Conservation (phyloP, 768 basidiomycete species). For the Kwoniella europaea region DNA sequence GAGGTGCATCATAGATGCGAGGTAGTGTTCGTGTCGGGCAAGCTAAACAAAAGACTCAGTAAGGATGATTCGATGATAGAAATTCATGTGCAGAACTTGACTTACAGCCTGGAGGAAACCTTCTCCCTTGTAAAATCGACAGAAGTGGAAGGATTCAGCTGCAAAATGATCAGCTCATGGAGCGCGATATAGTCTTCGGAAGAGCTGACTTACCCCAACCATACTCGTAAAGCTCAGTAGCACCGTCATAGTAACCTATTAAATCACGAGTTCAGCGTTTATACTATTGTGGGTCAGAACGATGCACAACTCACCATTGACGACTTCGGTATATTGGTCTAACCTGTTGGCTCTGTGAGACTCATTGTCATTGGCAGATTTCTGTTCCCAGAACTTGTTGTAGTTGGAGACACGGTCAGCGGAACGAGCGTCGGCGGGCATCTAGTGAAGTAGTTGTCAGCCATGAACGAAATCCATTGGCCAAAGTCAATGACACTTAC, state of each 20-base stretch:
- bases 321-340: conserved; percentile 85
- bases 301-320: conserved; percentile 70
- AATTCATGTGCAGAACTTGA: neutral
- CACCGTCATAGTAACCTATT: conserved; percentile 93
- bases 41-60: conserved; percentile 56
- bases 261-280: neutral
- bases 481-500: neutral
- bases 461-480: neutral
- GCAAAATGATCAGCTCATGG: conserved; percentile 59
- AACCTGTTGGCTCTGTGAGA: conserved; percentile 74
- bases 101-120: conserved; percentile 58
- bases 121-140: conserved; percentile 89
- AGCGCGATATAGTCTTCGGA: neutral
- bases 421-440: conserved; percentile 31
- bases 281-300: neutral
- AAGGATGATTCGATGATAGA: neutral
- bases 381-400: conserved; percentile 88
- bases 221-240: conserved; percentile 92
- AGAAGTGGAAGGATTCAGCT: conserved; percentile 92
- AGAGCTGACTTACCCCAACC: conserved; percentile 60
- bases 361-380: conserved; percentile 70
- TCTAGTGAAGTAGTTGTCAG: conserved; percentile 1
- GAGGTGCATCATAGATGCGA: conserved; percentile 81
- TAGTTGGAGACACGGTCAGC: conserved; percentile 61
- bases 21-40: conserved; percentile 97